Evolutionary conservation across 768 basidiomycete species (phyloP), one percentile per base, ranked within the genome.

Genomic region (Kwoniella dejecticola): DNA sequence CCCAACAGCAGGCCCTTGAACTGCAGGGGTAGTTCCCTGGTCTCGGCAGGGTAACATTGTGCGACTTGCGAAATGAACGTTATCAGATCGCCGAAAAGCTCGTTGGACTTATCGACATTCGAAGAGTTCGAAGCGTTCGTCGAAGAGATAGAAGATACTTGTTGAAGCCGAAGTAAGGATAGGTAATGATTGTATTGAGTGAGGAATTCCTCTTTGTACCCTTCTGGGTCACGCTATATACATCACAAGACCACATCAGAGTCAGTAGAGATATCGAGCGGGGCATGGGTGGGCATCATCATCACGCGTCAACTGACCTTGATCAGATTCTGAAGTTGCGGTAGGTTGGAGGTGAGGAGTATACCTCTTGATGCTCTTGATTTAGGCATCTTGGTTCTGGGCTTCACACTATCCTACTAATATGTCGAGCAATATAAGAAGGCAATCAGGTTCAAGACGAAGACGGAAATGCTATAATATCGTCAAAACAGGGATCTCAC

Each of bases 181-280:
- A 89, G 85, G 80, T 94, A 98, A 78, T 95, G 91, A 62, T 90
- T 90, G 88, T 92, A 96, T 83, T 99, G 95, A 66, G 91, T 91
- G 15, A 93, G 76, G 69, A 98, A 99, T 70, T 99, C 96, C 63
- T 98, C 95, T 76, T 86, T 89, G 82, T 99, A 98, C 0, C 85
- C 87, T 8, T 81, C 79, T 2, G 95, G 90, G 77, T 96, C 91
- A 44, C 96, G 85, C 72, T 75, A 45, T 7, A n/a, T 3, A n/a
- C 26, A 29, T 5, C 1, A 23, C 19, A 40, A 48, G 42, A 36
- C 12, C 17, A 5, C 8, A 15, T 27, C 11, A 31, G 8, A 19
- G 3, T 15, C 6, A 44, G 21, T 21, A 21, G 10, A 19, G 4
- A 4, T 29, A 36, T 33, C 29, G 38, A 41, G 8, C 38, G n/a